These are phyloP conservation scores for Keqinozyma sinolaborantium DNA, from an alignment of 1,139 yeast species.

Conservation along the genomic window DNA sequence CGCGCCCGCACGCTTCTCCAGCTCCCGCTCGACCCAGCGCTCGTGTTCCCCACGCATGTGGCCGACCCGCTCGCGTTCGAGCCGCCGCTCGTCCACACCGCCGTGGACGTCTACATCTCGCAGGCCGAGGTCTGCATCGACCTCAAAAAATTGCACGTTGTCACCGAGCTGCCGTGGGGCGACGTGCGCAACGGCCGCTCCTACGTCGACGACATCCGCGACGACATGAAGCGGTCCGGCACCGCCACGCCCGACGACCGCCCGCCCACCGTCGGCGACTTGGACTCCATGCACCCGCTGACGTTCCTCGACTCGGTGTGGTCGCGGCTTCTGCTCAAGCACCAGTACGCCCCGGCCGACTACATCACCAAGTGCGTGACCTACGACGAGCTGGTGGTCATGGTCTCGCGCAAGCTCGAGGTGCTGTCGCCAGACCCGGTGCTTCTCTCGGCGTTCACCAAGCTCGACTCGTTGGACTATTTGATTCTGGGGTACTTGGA, in stretches of 20 bases:
- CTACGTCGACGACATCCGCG: constrained; percentile 39
- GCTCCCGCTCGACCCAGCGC: constrained; percentile 38
- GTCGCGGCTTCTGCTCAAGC: constrained; percentile 27
- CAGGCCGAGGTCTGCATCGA: constrained; percentile 47
- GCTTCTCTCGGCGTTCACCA: constrained; percentile 40
- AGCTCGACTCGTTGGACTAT: constrained; percentile 41
- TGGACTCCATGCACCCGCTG: constrained; percentile 6
- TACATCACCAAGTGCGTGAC: constrained; percentile 45
- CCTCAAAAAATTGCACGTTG: constrained; percentile 32
- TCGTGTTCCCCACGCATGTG: constrained; percentile 39
- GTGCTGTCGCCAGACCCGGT: constrained; percentile 45
- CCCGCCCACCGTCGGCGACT: constrained; percentile 6
- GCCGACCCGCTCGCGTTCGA: constrained; percentile 23
- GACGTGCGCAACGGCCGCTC: constrained; percentile 36
- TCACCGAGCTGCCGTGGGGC: constrained; percentile 43
- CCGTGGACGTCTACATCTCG: constrained; percentile 39
- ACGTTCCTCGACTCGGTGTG: constrained; percentile 22
- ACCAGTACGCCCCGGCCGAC: constrained; percentile 35
- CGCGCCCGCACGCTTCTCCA: constrained; percentile 36
- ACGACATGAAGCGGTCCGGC: constrained; percentile 34
- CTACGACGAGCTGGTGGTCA: constrained; percentile 38
- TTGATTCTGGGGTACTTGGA: constrained; percentile 26
- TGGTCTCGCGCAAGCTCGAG: constrained; percentile 41
- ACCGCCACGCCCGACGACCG: constrained; percentile 1
- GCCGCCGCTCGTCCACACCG: constrained; percentile 30